phyloP scores from a whole-genome alignment of 352 stramenopile species.

The Halophytophthora batemanensis region DNA sequence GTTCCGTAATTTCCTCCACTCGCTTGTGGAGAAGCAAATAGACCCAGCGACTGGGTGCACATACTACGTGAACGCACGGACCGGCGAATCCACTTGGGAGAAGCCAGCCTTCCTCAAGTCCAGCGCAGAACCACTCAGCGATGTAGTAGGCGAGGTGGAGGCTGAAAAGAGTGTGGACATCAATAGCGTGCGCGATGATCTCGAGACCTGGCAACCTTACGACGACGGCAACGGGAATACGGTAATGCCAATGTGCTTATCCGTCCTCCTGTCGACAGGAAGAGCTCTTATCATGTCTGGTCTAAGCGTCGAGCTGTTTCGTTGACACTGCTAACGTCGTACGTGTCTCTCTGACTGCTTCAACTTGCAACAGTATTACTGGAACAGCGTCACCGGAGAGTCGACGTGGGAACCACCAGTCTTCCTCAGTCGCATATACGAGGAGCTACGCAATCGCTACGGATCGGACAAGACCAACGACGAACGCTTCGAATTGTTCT shows the following conservation, averaged over 20 bases:
- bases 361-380: slow-evolving; percentile 50
- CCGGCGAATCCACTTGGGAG: slow-evolving; percentile 59
- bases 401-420: slow-evolving; percentile 58
- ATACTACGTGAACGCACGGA: slow-evolving; percentile 69
- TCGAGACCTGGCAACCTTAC: slow-evolving; percentile 48
- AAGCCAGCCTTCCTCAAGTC: slow-evolving; percentile 26
- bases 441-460: slow-evolving; percentile 54
- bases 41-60: slow-evolving; percentile 36
- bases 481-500: slow-evolving; percentile 64
- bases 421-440: slow-evolving; percentile 51
- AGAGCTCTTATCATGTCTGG: no score
- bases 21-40: slow-evolving; percentile 51
- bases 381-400: slow-evolving; percentile 61
- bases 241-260: slow-evolving; percentile 19
- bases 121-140: neutral
- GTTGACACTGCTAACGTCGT: neutral
- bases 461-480: slow-evolving; percentile 44
- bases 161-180: slow-evolving; percentile 10
- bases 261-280: neutral
- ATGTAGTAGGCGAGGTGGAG: neutral
- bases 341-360: neutral
- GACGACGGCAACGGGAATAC: slow-evolving; percentile 63
- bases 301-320: neutral
- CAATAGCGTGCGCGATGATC: slow-evolving; percentile 3
- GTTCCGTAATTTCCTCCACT: slow-evolving; percentile 50